Evolutionary conservation across 164 flowering plant species (phyloP).

Genomic region (Stephania cephalantha): DNA sequence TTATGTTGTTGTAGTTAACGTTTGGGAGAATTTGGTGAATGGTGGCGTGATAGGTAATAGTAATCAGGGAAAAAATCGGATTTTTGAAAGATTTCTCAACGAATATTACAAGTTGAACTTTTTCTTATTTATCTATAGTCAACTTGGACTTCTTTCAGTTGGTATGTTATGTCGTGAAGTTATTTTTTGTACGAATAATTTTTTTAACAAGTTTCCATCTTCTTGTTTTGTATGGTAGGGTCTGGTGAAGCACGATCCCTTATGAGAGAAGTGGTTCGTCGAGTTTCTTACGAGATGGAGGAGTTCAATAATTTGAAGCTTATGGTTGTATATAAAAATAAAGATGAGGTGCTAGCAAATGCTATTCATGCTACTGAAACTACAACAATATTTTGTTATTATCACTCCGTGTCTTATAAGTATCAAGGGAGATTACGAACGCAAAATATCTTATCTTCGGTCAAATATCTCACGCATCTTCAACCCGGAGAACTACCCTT

Average conservation of each 20-base stretch:
- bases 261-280: constrained; percentile 49
- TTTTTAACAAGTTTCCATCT: neutral
- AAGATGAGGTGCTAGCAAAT: constrained; percentile 57
- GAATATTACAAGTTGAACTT: no score
- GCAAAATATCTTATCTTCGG: constrained; percentile 48
- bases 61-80: no score
- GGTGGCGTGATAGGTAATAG: no score
- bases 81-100: no score
- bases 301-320: constrained; percentile 41
- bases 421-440: constrained; percentile 65
- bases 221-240: constrained; percentile 41
- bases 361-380: constrained; percentile 65
- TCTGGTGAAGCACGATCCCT: constrained; percentile 79
- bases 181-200: neutral
- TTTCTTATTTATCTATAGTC: no score
- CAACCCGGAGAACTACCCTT: constrained; percentile 60
- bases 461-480: constrained; percentile 38
- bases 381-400: constrained; percentile 49
- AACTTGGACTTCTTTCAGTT: no score
- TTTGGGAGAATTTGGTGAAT: neutral
- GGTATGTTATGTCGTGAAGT: no score
- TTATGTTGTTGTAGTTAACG: neutral
- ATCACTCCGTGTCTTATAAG: constrained; percentile 52
- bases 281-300: constrained; percentile 24
- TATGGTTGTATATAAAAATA: constrained; percentile 53